Evolutionary conservation across 352 stramenopile species (phyloP).

Genomic region (Phytophthora ohioensis): DNA sequence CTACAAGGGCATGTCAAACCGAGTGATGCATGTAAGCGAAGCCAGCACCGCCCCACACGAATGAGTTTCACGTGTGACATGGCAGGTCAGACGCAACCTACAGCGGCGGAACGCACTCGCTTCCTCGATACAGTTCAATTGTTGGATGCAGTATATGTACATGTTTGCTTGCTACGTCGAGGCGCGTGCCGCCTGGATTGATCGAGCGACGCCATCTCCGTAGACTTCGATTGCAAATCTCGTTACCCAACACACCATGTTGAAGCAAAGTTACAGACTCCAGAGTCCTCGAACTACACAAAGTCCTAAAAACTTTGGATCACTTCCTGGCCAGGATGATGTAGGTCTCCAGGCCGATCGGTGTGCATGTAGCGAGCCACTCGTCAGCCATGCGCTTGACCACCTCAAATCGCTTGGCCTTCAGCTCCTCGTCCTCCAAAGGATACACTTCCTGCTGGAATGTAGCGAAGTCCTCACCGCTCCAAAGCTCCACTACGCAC

Average conservation of each 20-base stretch:
- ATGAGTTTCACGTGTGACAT: slow-evolving; percentile 13
- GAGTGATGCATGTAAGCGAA: neutral
- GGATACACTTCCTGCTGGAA: slow-evolving; percentile 41
- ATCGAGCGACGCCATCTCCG: slow-evolving; percentile 2
- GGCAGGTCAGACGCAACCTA: slow-evolving; percentile 1
- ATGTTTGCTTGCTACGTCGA: slow-evolving; percentile 5
- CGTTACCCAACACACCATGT: slow-evolving; percentile 31
- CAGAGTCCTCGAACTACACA: slow-evolving; percentile 6
- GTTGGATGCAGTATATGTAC: too few species aligned
- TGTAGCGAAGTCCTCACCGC: slow-evolving; percentile 50
- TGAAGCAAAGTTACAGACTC: slow-evolving; percentile 26
- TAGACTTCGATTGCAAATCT: slow-evolving; percentile 29
- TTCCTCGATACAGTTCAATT: too few species aligned
- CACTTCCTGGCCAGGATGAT: slow-evolving; percentile 56
- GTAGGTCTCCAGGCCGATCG: slow-evolving; percentile 66
- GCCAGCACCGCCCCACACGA: slow-evolving; percentile 6
- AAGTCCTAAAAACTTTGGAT: neutral
- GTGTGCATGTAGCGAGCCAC: slow-evolving; percentile 57
- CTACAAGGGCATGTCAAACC: neutral
- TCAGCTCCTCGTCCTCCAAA: slow-evolving; percentile 43
- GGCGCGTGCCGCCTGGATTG: slow-evolving; percentile 10
- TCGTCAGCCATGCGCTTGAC: slow-evolving; percentile 53
- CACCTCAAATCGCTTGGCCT: slow-evolving; percentile 33
- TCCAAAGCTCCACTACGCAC: slow-evolving; percentile 60
- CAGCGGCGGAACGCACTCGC: slow-evolving; percentile 12